A percentile compares a stretch with the other conserved stretches of the same genome.
Conservation (phyloP, 805 yeast genomes). For the Candida cerambycidarum region DNA sequence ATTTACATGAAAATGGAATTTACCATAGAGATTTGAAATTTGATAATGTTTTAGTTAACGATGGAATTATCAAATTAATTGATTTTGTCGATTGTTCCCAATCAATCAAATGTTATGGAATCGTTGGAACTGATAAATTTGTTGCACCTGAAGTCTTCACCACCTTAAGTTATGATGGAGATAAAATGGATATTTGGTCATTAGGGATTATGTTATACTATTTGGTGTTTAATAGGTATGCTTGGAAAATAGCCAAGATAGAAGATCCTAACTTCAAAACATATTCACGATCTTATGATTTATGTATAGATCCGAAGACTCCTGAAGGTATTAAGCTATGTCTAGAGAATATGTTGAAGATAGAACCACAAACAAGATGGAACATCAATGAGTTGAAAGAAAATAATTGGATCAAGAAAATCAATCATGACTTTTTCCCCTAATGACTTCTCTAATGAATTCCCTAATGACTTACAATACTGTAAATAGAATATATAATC, state of each 20-base stretch:
- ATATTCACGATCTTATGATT: neutral
- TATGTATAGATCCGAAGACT: neutral
- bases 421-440: no score
- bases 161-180: conserved; percentile 39
- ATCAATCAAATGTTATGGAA: conserved; percentile 31
- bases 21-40: conserved; percentile 54
- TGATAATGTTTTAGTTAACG: conserved; percentile 42
- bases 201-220: conserved; percentile 44
- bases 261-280: conserved; percentile 5
- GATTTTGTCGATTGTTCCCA: conserved; percentile 39
- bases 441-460: no score
- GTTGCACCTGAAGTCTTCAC: conserved; percentile 49
- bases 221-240: conserved; percentile 30
- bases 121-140: conserved; percentile 47
- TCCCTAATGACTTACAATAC: no score
- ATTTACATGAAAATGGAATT: conserved; percentile 36
- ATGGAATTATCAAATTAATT: conserved; percentile 40
- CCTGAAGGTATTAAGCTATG: neutral
- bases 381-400: neutral
- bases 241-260: conserved; percentile 47
- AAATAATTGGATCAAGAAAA: conserved; percentile 12
- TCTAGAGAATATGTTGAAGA: conserved; percentile 4
- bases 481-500: no score
- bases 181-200: conserved; percentile 49
- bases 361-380: conserved; percentile 9